These are phyloP conservation scores for Ustilago hordei DNA, from an alignment of 1,284 basidiomycete species.

Conservation along the genomic window DNA sequence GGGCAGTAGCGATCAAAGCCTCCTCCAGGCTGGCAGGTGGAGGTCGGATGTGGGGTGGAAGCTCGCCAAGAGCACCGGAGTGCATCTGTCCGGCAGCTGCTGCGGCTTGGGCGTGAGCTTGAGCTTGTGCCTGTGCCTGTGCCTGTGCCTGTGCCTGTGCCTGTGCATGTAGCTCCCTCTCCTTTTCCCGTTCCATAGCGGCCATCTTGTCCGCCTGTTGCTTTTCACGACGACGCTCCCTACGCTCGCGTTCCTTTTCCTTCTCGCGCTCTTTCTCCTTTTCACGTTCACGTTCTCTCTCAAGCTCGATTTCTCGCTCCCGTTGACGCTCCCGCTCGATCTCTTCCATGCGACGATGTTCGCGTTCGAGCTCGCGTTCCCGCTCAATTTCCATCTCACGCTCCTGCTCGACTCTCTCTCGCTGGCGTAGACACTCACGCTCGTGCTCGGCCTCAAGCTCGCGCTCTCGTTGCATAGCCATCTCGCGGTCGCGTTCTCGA, in stretches of 20 bases:
- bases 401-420: slow-evolving; percentile 28
- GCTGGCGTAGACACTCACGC: slow-evolving; percentile 30
- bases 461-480: slow-evolving; percentile 28
- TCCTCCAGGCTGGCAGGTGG: slow-evolving; percentile 41
- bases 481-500: slow-evolving; percentile 34
- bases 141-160: slow-evolving; percentile 44
- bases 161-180: slow-evolving; percentile 37
- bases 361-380: slow-evolving; percentile 31
- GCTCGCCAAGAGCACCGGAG: slow-evolving; percentile 26
- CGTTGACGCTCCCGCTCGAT: slow-evolving; percentile 33
- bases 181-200: slow-evolving; percentile 41
- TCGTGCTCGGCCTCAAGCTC: slow-evolving; percentile 34
- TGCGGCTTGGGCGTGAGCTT: slow-evolving; percentile 47
- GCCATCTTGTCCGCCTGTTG: slow-evolving; percentile 50
- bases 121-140: slow-evolving; percentile 40
- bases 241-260: slow-evolving; percentile 42
- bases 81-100: slow-evolving; percentile 34
- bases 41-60: slow-evolving; percentile 37
- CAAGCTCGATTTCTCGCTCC: slow-evolving; percentile 31
- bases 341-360: slow-evolving; percentile 30
- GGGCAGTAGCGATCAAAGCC: slow-evolving; percentile 42
- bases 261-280: slow-evolving; percentile 38
- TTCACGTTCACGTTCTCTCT: slow-evolving; percentile 41
- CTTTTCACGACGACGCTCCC: slow-evolving; percentile 45
- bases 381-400: slow-evolving; percentile 23